These are phyloP conservation scores for Meira nashicola DNA, from an alignment of 1,284 basidiomycete genomes.

Conservation along the genomic window DNA sequence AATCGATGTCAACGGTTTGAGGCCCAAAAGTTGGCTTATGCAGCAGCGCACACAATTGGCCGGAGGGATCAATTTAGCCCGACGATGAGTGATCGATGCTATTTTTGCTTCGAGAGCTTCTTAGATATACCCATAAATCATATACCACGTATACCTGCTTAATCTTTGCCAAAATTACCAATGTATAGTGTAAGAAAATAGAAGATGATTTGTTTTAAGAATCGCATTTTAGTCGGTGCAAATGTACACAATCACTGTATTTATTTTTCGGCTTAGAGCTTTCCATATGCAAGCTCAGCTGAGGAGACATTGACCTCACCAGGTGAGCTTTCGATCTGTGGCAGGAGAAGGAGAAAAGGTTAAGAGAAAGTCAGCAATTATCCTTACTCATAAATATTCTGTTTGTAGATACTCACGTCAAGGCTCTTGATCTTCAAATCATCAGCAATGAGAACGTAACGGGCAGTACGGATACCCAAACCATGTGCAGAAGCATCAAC, in stretches of 20 bases:
- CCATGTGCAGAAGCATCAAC: slow-evolving; percentile 61
- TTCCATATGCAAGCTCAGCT: slow-evolving; percentile 64
- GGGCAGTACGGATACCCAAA: slow-evolving; percentile 64
- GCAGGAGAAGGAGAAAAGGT: neutral
- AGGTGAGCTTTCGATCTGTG: slow-evolving; percentile 28
- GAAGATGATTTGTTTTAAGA: too few species aligned
- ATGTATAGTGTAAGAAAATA: too few species aligned
- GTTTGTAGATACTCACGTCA: slow-evolving; percentile 9
- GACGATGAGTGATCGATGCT: neutral
- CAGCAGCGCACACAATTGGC: slow-evolving; percentile 13
- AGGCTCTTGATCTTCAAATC: slow-evolving; percentile 58
- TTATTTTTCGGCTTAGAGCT: slow-evolving; percentile 53
- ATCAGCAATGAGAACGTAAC: slow-evolving; percentile 69
- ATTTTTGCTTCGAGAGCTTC: too few species aligned
- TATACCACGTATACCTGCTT: too few species aligned
- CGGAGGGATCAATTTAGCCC: slow-evolving; percentile 5
- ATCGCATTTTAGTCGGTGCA: too few species aligned
- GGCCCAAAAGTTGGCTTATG: slow-evolving; percentile 10
- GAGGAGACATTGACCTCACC: slow-evolving; percentile 63
- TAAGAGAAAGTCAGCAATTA: neutral
- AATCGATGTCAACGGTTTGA: neutral
- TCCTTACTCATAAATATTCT: neutral
- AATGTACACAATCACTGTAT: neutral
- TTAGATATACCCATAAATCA: too few species aligned
- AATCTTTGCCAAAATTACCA: too few species aligned